Conservation (phyloP, 2,329 filamentous ascomycete species). For the Arthrobotrys entomopaga region DNA sequence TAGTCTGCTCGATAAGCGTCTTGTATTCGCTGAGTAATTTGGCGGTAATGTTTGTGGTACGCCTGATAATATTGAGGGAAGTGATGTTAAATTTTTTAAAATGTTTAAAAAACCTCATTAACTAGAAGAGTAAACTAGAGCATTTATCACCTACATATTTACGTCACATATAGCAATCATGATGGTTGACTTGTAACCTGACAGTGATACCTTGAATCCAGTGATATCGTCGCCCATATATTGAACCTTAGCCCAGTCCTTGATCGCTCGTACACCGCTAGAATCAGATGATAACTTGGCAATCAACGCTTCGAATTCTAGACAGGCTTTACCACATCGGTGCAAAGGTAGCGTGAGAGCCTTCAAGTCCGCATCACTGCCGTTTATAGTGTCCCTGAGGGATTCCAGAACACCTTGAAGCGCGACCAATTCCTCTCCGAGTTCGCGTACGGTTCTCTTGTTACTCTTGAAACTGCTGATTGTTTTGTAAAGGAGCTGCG, state of each 20-base stretch:
- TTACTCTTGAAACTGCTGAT: constrained; percentile 62
- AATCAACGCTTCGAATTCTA: constrained; percentile 63
- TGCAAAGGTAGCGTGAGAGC: constrained; percentile 62
- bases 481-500: constrained; percentile 61
- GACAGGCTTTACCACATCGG: constrained; percentile 64
- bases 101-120: constrained; percentile 37
- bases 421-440: constrained; percentile 62
- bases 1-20: constrained; percentile 60
- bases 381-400: constrained; percentile 60
- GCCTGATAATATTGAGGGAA: constrained; percentile 57
- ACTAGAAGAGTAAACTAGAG: constrained; percentile 2
- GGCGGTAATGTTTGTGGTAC: constrained; percentile 60
- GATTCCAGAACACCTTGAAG: constrained; percentile 62
- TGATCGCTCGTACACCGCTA: constrained; percentile 61
- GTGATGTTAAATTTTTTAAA: neutral
- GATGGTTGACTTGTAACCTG: constrained; percentile 64
- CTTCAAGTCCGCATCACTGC: constrained; percentile 59
- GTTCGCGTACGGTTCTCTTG: constrained; percentile 62
- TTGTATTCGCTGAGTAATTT: constrained; percentile 60
- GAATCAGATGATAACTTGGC: constrained; percentile 61
- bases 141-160: constrained; percentile 61
- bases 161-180: constrained; percentile 63
- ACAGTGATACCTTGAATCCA: constrained; percentile 62
- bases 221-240: constrained; percentile 65
- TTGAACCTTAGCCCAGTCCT: constrained; percentile 64